Evolutionary conservation across 257 asterid genomes (phyloP), one percentile per base, ranked within the genome.

Genomic region (Penstemon newberryi): DNA sequence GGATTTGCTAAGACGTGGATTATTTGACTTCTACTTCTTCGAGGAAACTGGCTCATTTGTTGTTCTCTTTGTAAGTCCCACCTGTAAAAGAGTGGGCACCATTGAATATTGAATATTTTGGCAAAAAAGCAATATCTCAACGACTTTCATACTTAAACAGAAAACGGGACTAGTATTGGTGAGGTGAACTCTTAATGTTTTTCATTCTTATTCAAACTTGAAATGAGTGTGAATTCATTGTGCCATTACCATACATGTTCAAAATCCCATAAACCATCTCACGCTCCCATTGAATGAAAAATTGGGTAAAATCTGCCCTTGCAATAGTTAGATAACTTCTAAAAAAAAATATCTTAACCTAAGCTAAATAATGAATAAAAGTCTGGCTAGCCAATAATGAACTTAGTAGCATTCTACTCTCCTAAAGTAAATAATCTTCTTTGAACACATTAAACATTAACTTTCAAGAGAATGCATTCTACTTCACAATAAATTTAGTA

Each of bases 1-100:
- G 89, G 84, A 78, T 91, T 88, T 46, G 87, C 96, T 72, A 87
- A 69, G 77, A 87, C 89, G 13, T 79, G 84, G 68, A 84, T 79
- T 38, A 70, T 84, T 75, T 33, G 87, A 60, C 75, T 81, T 78
- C 75, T 82, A 70, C 78, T 71, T 66, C 79, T 75, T 75, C 56
- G 74, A 69, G 79, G 72, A 73, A 72, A 77, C 50, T 66, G 72
- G 11, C 79, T 44, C 39, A 68, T 63, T 46, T 63, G 72, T 60
- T 55, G 82, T 66, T 54, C 78, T 67, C 78, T 56, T 63, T 57
- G 79, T 61, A 52, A 65, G 39, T 76, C 83, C 83, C 81, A 70
- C 77, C 96, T 87, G 73, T 5, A 73, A 66, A 59, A 46, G 13
- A 67, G 70, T 12, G 15, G 39, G 66, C 46, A 73, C 19, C 50